Conservation (phyloP, 2,329 filamentous ascomycete genomes). For the Fusarium praegraminearum region DNA sequence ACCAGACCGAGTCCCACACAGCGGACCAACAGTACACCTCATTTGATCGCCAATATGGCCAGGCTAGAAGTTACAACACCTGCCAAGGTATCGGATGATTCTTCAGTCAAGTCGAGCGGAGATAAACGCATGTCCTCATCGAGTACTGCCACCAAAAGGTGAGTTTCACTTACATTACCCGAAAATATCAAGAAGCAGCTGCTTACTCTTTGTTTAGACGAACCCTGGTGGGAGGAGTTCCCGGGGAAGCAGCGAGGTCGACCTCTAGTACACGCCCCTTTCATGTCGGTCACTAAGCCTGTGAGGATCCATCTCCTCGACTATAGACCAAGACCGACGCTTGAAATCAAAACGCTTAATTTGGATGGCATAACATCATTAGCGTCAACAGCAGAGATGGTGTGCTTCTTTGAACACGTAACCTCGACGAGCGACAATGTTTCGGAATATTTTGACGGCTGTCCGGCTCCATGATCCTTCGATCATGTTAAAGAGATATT, state of each 20-base stretch:
- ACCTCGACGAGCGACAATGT: not conserved
- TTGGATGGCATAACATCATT: conserved; percentile 68
- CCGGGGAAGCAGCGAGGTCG: conserved; percentile 61
- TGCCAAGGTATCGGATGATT: conserved; percentile 50
- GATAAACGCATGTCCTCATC: conserved; percentile 66
- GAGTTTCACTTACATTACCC: conserved; percentile 72
- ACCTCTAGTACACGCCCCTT: conserved; percentile 55
- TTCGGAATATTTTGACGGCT: conserved; percentile 1
- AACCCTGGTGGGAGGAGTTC: conserved; percentile 64
- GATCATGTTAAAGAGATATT: conserved; percentile 6
- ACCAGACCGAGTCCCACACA: conserved; percentile 59
- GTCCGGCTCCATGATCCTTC: not conserved
- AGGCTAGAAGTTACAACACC: conserved; percentile 43
- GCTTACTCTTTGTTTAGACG: conserved; percentile 69
- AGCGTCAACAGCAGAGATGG: conserved; percentile 66
- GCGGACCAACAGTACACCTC: conserved; percentile 63
- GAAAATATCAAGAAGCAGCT: conserved; percentile 71
- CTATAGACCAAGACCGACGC: conserved; percentile 52
- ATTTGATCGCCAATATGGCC: conserved; percentile 53
- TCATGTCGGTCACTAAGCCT: conserved; percentile 57
- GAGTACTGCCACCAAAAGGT: conserved; percentile 68
- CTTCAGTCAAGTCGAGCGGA: conserved; percentile 47
- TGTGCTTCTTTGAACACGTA: conserved; percentile 61
- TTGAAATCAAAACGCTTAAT: conserved; percentile 57
- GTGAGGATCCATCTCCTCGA: conserved; percentile 52